phyloP scores from a whole-genome alignment of 768 basidiomycete genomes.

The Tulasnella sp. region DNA sequence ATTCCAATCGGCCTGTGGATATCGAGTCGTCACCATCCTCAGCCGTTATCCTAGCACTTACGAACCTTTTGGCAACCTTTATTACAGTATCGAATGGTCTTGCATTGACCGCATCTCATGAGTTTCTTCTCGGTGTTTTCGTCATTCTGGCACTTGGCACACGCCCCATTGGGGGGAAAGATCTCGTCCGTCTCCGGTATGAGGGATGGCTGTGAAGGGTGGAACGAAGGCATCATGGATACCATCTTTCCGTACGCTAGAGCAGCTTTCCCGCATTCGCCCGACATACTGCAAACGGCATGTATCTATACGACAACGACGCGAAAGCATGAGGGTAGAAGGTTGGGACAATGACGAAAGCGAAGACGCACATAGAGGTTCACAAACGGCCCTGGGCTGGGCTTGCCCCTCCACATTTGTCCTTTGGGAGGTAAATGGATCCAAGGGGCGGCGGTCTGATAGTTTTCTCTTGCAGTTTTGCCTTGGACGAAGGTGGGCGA shows the following conservation, averaged over 20 bases:
- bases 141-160: neutral
- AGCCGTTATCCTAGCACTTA: neutral
- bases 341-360: no score
- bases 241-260: neutral
- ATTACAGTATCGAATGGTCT: neutral
- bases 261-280: neutral
- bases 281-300: neutral
- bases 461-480: constrained; percentile 1
- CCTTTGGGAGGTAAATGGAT: constrained; percentile 1
- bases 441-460: neutral
- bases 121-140: neutral
- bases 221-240: neutral
- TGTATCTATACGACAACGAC: neutral
- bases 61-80: neutral
- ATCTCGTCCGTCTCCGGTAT: neutral
- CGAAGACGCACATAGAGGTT: neutral
- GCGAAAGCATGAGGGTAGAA: neutral
- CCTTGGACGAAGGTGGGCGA: no score
- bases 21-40: neutral
- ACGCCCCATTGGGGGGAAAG: neutral
- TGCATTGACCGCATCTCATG: neutral
- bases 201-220: neutral
- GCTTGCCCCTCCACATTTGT: neutral
- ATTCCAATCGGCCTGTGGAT: neutral
- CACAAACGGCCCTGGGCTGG: neutral